Evolutionary conservation across 441 rosid genomes (phyloP).

Genomic region (Erodium moschatum): DNA sequence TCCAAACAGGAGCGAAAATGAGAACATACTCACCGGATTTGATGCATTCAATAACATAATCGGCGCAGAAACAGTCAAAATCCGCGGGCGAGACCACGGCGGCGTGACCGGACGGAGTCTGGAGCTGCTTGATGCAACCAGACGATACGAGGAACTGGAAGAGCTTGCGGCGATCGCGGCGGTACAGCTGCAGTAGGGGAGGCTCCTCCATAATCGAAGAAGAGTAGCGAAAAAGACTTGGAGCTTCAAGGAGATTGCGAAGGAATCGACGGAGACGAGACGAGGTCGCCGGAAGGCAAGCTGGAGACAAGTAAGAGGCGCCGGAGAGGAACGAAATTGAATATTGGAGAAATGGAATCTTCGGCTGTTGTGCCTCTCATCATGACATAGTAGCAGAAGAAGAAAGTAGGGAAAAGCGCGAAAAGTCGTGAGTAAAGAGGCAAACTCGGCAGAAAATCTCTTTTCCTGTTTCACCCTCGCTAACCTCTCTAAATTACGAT

Average conservation of each 20-base stretch:
- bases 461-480: not conserved
- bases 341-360: conserved; percentile 3
- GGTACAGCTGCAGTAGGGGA: conserved; percentile 51
- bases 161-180: conserved; percentile 86
- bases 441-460: conserved; percentile 20
- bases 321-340: conserved; percentile 5
- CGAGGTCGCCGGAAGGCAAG: not conserved
- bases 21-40: conserved; percentile 43
- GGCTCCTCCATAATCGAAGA: conserved; percentile 27
- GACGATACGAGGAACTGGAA: conserved; percentile 61
- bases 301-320: not conserved
- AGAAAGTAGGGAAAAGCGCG: conserved; percentile 32
- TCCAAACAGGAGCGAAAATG: conserved; percentile 14
- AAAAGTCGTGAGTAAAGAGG: conserved; percentile 36
- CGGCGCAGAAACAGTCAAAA: conserved; percentile 66
- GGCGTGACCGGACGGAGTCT: conserved; percentile 43
- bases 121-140: conserved; percentile 49
- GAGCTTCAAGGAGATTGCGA: not conserved
- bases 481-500: not conserved
- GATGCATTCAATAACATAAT: conserved; percentile 55
- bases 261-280: not conserved
- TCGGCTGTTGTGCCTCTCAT: not conserved
- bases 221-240: not conserved
- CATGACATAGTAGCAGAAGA: not conserved
- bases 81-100: conserved; percentile 42